Percentiles rank a stretch among this genome's conserved stretches.
These are phyloP conservation scores for Puccinia triticina DNA, from an alignment of 1,284 basidiomycete species.

Conservation along the genomic window DNA sequence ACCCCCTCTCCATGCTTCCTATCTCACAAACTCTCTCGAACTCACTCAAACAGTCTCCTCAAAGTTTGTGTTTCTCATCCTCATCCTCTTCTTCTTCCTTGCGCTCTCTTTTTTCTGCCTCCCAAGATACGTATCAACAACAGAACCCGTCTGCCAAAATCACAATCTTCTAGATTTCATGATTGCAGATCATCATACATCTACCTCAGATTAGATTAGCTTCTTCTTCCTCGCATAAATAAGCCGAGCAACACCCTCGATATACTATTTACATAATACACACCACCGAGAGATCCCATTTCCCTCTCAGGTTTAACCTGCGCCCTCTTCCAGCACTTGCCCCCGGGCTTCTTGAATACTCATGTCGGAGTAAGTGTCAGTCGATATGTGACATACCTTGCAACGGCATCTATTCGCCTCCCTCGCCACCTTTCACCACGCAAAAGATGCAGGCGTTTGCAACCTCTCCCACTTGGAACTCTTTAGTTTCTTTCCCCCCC, in stretches of 20 bases:
- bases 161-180: slow-evolving; percentile 9
- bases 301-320: background rate
- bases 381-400: background rate
- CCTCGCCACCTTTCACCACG: background rate
- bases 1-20: slow-evolving; percentile 6
- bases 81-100: background rate
- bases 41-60: background rate
- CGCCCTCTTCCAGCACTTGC: background rate
- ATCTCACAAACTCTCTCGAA: background rate
- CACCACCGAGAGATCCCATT: background rate
- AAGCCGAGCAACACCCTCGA: too few relatives aligned
- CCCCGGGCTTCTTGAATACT: background rate
- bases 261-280: too few relatives aligned
- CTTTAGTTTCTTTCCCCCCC: background rate
- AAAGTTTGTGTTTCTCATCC: background rate
- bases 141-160: too few relatives aligned
- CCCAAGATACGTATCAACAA: too few relatives aligned
- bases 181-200: background rate
- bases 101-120: too few relatives aligned
- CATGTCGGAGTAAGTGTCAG: slow-evolving; percentile 14
- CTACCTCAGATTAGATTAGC: slow-evolving; percentile 14
- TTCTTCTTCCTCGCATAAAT: background rate
- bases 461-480: too few relatives aligned
- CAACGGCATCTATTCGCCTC: too few relatives aligned
- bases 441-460: too few relatives aligned